A percentile compares a stretch with the other conserved stretches of the same genome.
Conservation (phyloP, 1,284 basidiomycete species). For the Cutaneotrichosporon cavernicola region DNA sequence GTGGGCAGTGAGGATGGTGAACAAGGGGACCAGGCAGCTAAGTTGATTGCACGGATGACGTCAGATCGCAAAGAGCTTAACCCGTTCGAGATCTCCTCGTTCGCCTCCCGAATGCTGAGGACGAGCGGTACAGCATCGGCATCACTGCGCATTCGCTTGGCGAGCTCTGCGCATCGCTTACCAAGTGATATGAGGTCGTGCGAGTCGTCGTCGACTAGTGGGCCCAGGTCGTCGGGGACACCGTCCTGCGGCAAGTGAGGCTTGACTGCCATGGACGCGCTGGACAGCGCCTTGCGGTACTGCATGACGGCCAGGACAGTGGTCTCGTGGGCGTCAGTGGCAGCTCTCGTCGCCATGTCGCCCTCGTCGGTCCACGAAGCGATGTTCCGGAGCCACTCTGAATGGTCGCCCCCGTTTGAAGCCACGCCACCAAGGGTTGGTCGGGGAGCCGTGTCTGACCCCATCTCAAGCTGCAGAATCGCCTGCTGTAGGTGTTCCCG, state of each 20-base stretch:
- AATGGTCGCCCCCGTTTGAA: constrained; percentile 11
- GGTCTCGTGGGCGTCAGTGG: constrained; percentile 18
- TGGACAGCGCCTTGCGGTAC: constrained; percentile 21
- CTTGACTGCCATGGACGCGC: constrained; percentile 20
- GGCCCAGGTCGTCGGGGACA: constrained; percentile 19
- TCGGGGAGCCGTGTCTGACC: constrained; percentile 13
- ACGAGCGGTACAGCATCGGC: constrained; percentile 21
- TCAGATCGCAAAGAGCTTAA: background rate
- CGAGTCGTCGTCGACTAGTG: constrained; percentile 21
- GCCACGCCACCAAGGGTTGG: constrained; percentile 19
- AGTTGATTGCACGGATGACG: constrained; percentile 14
- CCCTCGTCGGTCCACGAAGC: constrained; percentile 20
- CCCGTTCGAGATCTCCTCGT: constrained; percentile 8
- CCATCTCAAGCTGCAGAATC: constrained; percentile 12
- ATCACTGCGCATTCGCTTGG: constrained; percentile 1
- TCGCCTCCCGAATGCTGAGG: constrained; percentile 16
- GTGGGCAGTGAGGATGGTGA: background rate
- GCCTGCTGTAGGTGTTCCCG: constrained; percentile 13
- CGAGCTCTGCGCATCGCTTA: constrained; percentile 17
- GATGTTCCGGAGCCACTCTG: constrained; percentile 20
- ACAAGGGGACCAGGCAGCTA: constrained; percentile 17
- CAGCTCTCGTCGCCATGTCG: constrained; percentile 12
- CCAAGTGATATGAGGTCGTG: constrained; percentile 18
- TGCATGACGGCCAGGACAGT: constrained; percentile 27
- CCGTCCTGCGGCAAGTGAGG: constrained; percentile 14